Conservation (phyloP, 116 monocot genomes). For the Phalaenopsis hybrid region DNA sequence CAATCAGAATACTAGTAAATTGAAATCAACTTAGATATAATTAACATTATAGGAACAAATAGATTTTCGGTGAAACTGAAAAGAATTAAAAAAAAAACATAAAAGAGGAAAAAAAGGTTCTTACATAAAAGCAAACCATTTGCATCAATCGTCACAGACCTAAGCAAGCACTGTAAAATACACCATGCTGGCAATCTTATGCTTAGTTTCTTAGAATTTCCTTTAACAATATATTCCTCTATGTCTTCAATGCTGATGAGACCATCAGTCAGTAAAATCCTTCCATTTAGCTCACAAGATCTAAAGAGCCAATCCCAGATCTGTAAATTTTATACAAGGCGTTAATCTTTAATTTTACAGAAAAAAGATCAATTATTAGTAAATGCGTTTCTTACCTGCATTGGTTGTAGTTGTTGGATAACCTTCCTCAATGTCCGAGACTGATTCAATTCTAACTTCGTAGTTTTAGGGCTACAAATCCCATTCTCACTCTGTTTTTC, state of each 20-base stretch:
- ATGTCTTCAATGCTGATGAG: constrained; percentile 52
- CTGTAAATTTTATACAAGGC: constrained; percentile 15
- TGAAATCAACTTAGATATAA: neutral
- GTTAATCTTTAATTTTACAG: neutral
- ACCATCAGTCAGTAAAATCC: constrained; percentile 52
- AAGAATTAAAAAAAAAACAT: too few species aligned
- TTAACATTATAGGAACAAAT: neutral
- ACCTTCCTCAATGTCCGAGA: constrained; percentile 45
- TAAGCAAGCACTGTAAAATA: constrained; percentile 63
- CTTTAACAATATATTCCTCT: constrained; percentile 46
- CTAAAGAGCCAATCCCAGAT: constrained; percentile 95
- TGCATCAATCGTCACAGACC: constrained; percentile 49
- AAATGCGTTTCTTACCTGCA: constrained; percentile 37
- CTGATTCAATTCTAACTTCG: constrained; percentile 6
- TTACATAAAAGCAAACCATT: constrained; percentile 71
- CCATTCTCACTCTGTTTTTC: constrained; percentile 14
- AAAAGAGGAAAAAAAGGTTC: neutral
- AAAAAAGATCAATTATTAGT: neutral
- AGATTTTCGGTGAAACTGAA: neutral
- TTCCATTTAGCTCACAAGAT: constrained; percentile 65
- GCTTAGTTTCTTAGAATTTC: constrained; percentile 63
- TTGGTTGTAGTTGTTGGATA: constrained; percentile 45
- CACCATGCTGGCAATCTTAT: constrained; percentile 79
- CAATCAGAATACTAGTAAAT: constrained; percentile 6
- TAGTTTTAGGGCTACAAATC: too few species aligned